phyloP scores from a whole-genome alignment of 805 yeast genomes.

The Yamadazyma insecticola region DNA sequence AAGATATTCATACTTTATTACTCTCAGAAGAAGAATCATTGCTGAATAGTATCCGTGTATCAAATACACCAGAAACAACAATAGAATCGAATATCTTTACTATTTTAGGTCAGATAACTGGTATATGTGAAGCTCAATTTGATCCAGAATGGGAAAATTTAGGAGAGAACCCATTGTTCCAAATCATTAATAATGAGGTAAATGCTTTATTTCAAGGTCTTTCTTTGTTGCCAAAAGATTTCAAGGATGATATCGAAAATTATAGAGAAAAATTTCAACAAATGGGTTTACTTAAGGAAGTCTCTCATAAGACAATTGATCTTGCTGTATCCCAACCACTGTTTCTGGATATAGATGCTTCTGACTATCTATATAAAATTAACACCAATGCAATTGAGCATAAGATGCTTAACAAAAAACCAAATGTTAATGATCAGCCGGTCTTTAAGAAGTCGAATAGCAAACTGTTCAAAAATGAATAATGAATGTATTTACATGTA shows the following conservation, averaged over 20 bases:
- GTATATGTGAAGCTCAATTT: no score
- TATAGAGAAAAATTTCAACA: conserved; percentile 2
- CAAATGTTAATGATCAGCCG: background rate
- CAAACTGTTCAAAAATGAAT: conserved; percentile 9
- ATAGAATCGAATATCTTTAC: background rate
- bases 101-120: no score
- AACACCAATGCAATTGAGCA: conserved; percentile 13
- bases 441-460: background rate
- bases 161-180: conserved; percentile 1
- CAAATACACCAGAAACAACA: background rate
- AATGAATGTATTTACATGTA: conserved; percentile 3
- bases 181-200: conserved; percentile 18
- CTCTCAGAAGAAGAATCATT: conserved; percentile 24
- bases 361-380: conserved; percentile 9
- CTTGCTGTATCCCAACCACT: background rate
- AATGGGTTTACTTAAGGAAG: conserved; percentile 2
- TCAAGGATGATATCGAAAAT: background rate
- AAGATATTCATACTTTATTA: conserved; percentile 17
- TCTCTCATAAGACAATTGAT: conserved; percentile 1
- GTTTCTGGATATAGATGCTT: no score
- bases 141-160: no score
- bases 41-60: conserved; percentile 7
- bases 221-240: conserved; percentile 4
- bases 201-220: conserved; percentile 15
- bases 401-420: conserved; percentile 2